Base-by-base conservation (phyloP, 2,329 filamentous ascomycete genomes). In the Penicillium frequentans region DNA sequence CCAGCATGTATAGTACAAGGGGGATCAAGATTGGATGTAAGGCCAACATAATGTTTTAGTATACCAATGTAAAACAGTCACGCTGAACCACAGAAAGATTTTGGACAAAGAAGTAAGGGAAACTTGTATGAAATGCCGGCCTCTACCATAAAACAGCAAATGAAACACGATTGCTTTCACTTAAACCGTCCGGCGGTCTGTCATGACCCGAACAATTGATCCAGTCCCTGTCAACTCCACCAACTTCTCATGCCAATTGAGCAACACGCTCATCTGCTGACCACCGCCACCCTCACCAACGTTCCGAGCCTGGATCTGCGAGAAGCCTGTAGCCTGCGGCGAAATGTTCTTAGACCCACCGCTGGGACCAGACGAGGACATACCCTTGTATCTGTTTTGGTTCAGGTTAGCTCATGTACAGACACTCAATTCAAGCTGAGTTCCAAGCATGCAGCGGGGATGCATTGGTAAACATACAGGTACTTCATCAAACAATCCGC, bases 221-320 rank as follows among this genome's bases (percentile, higher is more conserved):
- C 95, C 95, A 65, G 92, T 82, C 24, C 95, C 95, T 37, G 92
- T 91, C 70, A 97, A 87, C 70, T 99, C 95, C 5, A 98, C 91
- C 61, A 97, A 85, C 84, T 97, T 99, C 82, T 99, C 95, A 73
- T 99, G 95, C 95, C 95, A 99, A 77, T 92, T 97, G 65, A 99
- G 81, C 72, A 99, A 76, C 51, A 99, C 95, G 72, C 95, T 98
- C 95, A 98, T 98, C 53, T 89, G 90, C 56, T 92, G 88, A 35
- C 91, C 90, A 60, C 91, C 88, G 47, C 90, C 89, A 57, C 86
- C 85, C 45, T 83, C 84, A 53, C 83, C 82, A 59, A 84, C 77
- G 64, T 80, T 77, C 51, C 85, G 77, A 49, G 75, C 70, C 66
- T 83, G 81, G 59, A 93, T 84, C 77, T 97, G 93, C 69, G 90